A percentile compares a stretch with the other conserved stretches of the same genome.
Conservation (phyloP, 106 monocot species). For the Hemerocallis citrina region DNA sequence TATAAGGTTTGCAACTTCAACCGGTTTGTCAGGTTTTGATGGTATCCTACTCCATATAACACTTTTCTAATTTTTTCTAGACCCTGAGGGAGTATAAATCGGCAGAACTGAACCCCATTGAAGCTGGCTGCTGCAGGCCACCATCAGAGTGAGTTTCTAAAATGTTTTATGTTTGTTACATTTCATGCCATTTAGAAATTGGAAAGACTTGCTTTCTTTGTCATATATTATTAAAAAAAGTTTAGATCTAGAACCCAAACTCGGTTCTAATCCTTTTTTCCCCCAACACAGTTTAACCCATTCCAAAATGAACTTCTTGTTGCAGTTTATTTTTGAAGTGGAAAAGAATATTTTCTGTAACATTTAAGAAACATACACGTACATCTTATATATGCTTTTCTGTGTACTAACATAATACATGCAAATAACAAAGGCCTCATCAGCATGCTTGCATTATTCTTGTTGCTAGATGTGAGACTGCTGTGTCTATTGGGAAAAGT, state of each 20-base stretch:
- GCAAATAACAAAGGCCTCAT: not conserved
- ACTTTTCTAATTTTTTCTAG: conserved; percentile 26
- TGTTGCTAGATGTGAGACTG: not conserved
- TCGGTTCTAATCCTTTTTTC: not conserved
- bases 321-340: not conserved
- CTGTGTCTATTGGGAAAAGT: not conserved
- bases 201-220: not conserved
- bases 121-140: conserved; percentile 94
- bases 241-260: too few species aligned
- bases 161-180: not conserved
- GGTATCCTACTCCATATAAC: not conserved
- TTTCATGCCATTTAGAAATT: not conserved
- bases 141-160: conserved; percentile 70
- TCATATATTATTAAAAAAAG: not conserved
- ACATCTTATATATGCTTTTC: not conserved
- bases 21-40: not conserved
- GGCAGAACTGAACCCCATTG: conserved; percentile 80
- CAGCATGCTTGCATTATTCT: not conserved
- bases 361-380: not conserved
- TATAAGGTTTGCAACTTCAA: conserved; percentile 45
- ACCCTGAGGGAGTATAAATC: conserved; percentile 67
- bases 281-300: not conserved
- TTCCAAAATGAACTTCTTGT: not conserved
- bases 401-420: not conserved
- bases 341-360: not conserved